Conservation (phyloP, 345 rosid species). For the Pistacia integerrima region DNA sequence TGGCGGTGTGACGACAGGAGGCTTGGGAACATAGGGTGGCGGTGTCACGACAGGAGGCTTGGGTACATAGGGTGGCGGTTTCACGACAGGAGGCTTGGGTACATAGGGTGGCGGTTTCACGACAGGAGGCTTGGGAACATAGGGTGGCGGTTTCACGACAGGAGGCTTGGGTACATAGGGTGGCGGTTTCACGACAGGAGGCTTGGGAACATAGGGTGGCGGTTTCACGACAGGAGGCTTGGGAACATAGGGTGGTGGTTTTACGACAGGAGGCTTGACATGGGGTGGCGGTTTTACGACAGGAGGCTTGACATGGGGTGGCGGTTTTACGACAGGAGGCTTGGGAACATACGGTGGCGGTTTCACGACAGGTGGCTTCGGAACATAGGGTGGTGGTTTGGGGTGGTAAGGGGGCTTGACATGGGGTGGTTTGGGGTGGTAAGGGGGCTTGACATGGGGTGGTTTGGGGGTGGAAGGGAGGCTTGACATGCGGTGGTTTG, state of each 20-base stretch:
- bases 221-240: no score
- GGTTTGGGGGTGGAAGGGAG: background rate
- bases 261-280: background rate
- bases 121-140: no score
- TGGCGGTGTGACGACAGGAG: no score
- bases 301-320: background rate
- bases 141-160: no score
- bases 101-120: no score
- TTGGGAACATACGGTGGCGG: conserved; percentile 17
- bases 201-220: conserved; percentile 12
- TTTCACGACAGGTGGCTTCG: conserved; percentile 23
- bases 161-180: conserved; percentile 3
- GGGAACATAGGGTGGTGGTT: background rate
- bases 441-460: conserved; percentile 33
- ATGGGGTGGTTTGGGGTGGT: conserved; percentile 12
- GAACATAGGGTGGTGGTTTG: conserved; percentile 1
- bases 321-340: conserved; percentile 2
- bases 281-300: conserved; percentile 6
- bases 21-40: no score
- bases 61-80: no score
- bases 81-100: no score
- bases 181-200: no score
- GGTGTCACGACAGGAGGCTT: no score
- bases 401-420: conserved; percentile 3
- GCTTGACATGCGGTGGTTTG: background rate